Evolutionary conservation across 805 yeast genomes (phyloP), one percentile per base, ranked within the genome.

Genomic region (Cyberlindnera maclurae): DNA sequence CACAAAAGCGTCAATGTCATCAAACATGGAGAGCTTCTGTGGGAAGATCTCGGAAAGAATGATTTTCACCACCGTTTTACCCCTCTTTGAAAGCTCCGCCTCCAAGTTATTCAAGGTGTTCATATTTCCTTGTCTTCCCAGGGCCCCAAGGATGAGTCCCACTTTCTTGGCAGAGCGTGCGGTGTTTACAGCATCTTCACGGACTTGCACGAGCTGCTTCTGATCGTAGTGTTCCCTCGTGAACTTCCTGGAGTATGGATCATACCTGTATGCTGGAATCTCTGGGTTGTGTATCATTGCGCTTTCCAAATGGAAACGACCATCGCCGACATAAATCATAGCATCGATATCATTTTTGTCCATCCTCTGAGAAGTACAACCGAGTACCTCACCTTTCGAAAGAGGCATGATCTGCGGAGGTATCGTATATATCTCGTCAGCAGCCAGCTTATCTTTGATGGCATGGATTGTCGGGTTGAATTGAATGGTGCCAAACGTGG

Each of bases 281-380:
- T 76, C 76, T 0, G 98, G 98, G 56, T 93, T 93, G 60, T 89
- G 97, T 40, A 93, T 93, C 97, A 93, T 90, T 5, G 97, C 87
- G 37, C 90, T 77, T 57, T 93, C 98, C 32, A 93, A 65, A 60
- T 93, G 98, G 63, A 93, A 93, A 36, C 98, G 65, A 12, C 98
- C 98, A 61, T 93, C 98, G 26, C 98, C 98, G 16, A 93, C 69
- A 54, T 90, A 93, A 3, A 93, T 72, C 82, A 89, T 86, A 0
- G 89, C 94, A 51, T 79, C 77, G 26, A 74, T 70, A 31, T 77
- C 80, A 4, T 70, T 68, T 16, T 71, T 67, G 47, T 80, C 80
- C 31, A 93, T 62, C 43, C 84, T 66, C 18, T 95, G 90, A 1
- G 97, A 87, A 0, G 98, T 93, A 59, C 98, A 93, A 0, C 98